These are phyloP conservation scores for Starmera caribaea DNA, from an alignment of 805 yeast genomes.

Conservation along the genomic window DNA sequence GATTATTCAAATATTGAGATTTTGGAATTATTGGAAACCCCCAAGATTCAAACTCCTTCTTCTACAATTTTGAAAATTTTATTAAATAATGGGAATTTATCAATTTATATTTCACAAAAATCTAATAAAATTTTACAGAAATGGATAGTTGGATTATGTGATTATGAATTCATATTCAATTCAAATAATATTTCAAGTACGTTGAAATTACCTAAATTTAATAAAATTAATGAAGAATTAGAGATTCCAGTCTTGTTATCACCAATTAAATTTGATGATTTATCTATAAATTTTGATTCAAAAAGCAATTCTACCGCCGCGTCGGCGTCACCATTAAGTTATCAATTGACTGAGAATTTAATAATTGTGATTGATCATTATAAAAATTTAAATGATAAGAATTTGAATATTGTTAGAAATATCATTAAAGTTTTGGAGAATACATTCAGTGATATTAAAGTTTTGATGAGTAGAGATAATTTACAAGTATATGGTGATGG, in stretches of 20 bases:
- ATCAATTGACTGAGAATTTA: conserved; percentile 8
- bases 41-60: conserved; percentile 12
- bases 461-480: conserved; percentile 9
- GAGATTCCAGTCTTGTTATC: conserved; percentile 14
- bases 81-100: conserved; percentile 10
- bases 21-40: conserved; percentile 3
- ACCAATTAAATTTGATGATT: conserved; percentile 7
- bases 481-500: conserved; percentile 4
- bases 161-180: conserved; percentile 21
- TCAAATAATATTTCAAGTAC: conserved; percentile 22
- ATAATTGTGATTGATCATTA: conserved; percentile 12
- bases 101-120: conserved; percentile 18
- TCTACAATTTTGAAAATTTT: conserved; percentile 10
- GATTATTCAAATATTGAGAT: conserved; percentile 4
- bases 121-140: conserved; percentile 24
- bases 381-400: conserved; percentile 1
- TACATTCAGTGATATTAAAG: conserved; percentile 6
- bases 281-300: conserved; percentile 1
- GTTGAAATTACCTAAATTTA: conserved; percentile 11
- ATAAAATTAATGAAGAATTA: conserved; percentile 5
- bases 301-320: conserved; percentile 3
- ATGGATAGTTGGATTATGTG: conserved; percentile 31
- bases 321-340: conserved; percentile 1
- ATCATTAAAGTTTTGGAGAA: conserved; percentile 11
- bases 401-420: conserved; percentile 9